A percentile compares a stretch with the other conserved stretches of the same genome.
Conservation (phyloP, 2,329 filamentous ascomycete species). For the Ciborinia camelliae region DNA sequence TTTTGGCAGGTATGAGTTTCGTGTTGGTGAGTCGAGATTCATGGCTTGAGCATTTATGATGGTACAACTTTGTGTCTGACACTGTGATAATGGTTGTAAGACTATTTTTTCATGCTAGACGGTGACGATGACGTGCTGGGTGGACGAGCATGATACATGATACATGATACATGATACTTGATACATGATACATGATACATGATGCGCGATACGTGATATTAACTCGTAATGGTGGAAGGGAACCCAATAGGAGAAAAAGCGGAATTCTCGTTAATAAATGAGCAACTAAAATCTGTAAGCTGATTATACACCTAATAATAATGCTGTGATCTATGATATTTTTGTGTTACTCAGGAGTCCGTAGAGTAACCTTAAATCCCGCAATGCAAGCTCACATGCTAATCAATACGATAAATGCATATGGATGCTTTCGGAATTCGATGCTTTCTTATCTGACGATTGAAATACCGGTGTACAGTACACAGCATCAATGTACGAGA, state of each 20-base stretch:
- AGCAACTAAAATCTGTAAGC: neutral
- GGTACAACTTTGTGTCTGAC: neutral
- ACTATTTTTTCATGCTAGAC: neutral
- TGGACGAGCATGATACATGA: too few relatives aligned
- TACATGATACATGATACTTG: too few relatives aligned
- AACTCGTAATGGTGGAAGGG: neutral
- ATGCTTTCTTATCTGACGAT: conserved; percentile 12
- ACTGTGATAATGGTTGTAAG: neutral
- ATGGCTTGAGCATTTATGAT: neutral
- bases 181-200: too few relatives aligned
- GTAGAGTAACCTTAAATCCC: too few relatives aligned
- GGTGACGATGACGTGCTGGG: neutral
- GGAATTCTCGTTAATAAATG: neutral
- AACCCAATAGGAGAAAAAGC: conserved; percentile 2
- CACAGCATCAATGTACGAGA: too few relatives aligned
- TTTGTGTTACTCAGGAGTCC: too few relatives aligned
- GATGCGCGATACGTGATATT: neutral
- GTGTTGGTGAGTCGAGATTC: neutral
- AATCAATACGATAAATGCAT: too few relatives aligned
- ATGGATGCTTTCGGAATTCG: conserved; percentile 3
- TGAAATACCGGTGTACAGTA: neutral
- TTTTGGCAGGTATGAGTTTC: too few relatives aligned
- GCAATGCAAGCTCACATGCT: neutral
- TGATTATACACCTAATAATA: too few relatives aligned
- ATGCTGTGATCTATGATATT: too few relatives aligned